These are phyloP conservation scores for Begonia loranthoides DNA, from an alignment of 306 rosid genomes.

Conservation along the genomic window DNA sequence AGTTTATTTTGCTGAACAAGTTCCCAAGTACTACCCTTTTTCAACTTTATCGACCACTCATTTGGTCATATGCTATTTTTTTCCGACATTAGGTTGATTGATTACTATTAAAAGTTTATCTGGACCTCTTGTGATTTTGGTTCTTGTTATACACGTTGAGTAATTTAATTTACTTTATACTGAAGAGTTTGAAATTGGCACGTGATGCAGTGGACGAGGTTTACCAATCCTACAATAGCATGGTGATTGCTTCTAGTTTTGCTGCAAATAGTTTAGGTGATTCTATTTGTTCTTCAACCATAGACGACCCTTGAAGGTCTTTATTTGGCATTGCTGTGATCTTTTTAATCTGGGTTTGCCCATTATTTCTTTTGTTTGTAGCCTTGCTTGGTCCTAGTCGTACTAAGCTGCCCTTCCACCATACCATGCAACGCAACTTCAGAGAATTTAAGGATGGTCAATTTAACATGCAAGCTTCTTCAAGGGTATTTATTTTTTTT, in stretches of 20 bases:
- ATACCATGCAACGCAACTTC: too few species aligned
- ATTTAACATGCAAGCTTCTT: not conserved
- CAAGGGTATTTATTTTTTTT: constrained; percentile 19
- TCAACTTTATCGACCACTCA: too few species aligned
- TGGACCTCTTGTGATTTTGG: too few species aligned
- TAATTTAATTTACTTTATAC: too few species aligned
- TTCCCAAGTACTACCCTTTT: too few species aligned
- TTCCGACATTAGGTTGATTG: too few species aligned
- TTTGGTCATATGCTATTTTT: too few species aligned
- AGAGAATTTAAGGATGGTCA: too few species aligned
- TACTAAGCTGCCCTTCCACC: constrained; percentile 24
- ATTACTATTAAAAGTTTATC: too few species aligned
- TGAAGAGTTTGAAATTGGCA: too few species aligned
- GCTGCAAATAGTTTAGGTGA: constrained; percentile 4
- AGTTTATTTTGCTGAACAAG: too few species aligned
- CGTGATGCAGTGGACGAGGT: constrained; percentile 1
- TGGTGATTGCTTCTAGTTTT: constrained; percentile 7
- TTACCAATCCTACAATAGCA: not conserved
- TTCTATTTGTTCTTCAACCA: not conserved
- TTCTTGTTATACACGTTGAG: too few species aligned
- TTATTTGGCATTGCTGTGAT: not conserved
- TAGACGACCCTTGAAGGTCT: not conserved
- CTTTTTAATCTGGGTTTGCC: not conserved
- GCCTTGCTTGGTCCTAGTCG: constrained; percentile 26
- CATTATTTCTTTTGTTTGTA: constrained; percentile 3